Base-by-base conservation (phyloP, 1,139 yeast species). In the Sugiyamaella castrensis region DNA sequence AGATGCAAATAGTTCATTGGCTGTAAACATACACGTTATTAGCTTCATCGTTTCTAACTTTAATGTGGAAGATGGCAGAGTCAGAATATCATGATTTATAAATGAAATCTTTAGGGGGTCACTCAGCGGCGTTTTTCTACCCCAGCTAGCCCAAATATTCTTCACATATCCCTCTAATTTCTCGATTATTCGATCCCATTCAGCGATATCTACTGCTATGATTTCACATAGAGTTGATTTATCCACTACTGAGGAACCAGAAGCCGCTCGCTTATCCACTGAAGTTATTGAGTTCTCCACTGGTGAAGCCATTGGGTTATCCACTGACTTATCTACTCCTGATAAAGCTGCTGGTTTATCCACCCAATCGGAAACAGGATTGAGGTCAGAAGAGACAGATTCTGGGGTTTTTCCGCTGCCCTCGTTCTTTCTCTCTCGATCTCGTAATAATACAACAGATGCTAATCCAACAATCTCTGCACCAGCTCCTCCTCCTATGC, bases 401-500 rank as follows among this genome's bases (percentile, higher is more conserved):
- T 26, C 31, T 4, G 28, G 30, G 9, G n/a, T 27, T 5, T 33
- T 28, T 27, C n/a, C n/a, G n/a, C n/a, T n/a, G 5, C 5, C 24
- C 24, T 19, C 24, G 5, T 19, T 19, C 24, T 42, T 40, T 9
- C 30, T 6, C 8, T 28, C 13, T 33, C 48, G 35, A 37, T 30
- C 19, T 12, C 41, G 32, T 13, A 57, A 46, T 31, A 60, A 50
- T 4, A 61, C 82, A 0, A 84, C 72, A 13, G 89, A 76, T 0
- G 80, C 81, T 38, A 87, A 62, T 0, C 87, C 95, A 13, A 82
- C 82, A 19, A 87, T 68, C 62, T 88, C 96, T 1, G 91, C 87
- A 2, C 91, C 86, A 0, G 96, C 96, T 19, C 96, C 96, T 15
- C 95, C 96, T 11, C 96, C 96, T 38, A 88, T 74, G 58, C 84